Percentiles rank a stretch among this genome's conserved stretches.
phyloP scores from a whole-genome alignment of 257 asterid species.

The Ballota nigra region DNA sequence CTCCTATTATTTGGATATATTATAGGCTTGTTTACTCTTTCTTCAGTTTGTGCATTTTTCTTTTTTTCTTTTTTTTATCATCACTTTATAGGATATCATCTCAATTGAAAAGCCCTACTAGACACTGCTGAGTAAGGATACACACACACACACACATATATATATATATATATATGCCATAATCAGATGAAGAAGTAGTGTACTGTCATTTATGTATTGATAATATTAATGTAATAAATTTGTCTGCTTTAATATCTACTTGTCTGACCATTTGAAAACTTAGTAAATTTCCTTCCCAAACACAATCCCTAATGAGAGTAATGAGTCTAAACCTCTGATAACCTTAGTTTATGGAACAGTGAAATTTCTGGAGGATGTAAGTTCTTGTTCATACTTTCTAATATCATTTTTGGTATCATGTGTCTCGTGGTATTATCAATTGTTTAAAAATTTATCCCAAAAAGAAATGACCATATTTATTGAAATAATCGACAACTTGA shows the following conservation, averaged over 20 bases:
- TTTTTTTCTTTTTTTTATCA: not conserved
- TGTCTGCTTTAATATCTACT: not conserved
- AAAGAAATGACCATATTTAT: not conserved
- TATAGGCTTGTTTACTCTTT: not conserved
- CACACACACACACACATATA: not conserved
- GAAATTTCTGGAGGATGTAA: too few species aligned
- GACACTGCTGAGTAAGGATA: not conserved
- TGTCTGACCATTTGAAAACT: constrained; percentile 7
- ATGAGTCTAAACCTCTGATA: not conserved
- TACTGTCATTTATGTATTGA: not conserved
- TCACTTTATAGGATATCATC: not conserved
- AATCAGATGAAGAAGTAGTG: not conserved
- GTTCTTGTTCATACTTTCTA: not conserved
- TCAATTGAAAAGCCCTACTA: not conserved
- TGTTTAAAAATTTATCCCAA: not conserved
- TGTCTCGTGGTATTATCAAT: not conserved
- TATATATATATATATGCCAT: not conserved
- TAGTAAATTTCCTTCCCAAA: not conserved
- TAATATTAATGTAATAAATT: constrained; percentile 6
- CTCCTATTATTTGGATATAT: not conserved
- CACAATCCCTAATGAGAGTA: not conserved
- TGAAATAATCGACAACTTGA: too few species aligned
- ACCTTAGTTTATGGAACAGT: too few species aligned
- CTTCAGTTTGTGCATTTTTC: not conserved
- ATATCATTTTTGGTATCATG: not conserved